These are phyloP conservation scores for Thalassia testudinum DNA, from an alignment of 116 monocot species.

Conservation along the genomic window DNA sequence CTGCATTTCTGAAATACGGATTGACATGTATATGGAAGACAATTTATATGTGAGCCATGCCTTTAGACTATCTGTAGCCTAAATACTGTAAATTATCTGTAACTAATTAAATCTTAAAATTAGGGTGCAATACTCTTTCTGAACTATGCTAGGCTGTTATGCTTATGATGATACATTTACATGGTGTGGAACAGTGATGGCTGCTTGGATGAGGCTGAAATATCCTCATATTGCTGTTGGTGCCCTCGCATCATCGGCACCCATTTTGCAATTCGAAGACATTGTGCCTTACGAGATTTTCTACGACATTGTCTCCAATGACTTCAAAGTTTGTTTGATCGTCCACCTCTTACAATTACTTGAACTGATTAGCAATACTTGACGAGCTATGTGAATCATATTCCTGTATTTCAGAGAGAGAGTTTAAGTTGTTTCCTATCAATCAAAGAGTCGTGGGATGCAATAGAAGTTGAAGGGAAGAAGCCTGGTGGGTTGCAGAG, in stretches of 20 bases:
- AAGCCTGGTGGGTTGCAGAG: conserved; percentile 31
- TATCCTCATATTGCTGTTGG: conserved; percentile 88
- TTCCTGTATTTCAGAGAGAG: conserved; percentile 69
- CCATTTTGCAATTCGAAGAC: conserved; percentile 87
- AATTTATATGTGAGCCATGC: no score
- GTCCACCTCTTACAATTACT: background rate
- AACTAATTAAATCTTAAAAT: no score
- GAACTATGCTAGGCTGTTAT: no score
- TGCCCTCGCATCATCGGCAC: conserved; percentile 85
- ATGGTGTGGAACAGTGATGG: conserved; percentile 71
- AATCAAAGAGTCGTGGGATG: conserved; percentile 82
- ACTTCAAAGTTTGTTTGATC: conserved; percentile 62
- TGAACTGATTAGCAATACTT: background rate
- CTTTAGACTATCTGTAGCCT: no score
- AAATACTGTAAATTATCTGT: no score
- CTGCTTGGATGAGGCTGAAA: conserved; percentile 95
- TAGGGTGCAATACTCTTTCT: no score
- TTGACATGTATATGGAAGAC: no score
- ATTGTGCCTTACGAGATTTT: conserved; percentile 62
- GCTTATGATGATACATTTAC: no score
- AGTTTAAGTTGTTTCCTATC: conserved; percentile 61
- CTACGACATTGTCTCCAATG: conserved; percentile 70
- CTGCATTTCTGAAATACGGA: no score
- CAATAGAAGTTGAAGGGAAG: conserved; percentile 35
- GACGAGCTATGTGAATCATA: no score